Evolutionary conservation across 257 asterid genomes (phyloP).

Genomic region (Coffea eugenioides): DNA sequence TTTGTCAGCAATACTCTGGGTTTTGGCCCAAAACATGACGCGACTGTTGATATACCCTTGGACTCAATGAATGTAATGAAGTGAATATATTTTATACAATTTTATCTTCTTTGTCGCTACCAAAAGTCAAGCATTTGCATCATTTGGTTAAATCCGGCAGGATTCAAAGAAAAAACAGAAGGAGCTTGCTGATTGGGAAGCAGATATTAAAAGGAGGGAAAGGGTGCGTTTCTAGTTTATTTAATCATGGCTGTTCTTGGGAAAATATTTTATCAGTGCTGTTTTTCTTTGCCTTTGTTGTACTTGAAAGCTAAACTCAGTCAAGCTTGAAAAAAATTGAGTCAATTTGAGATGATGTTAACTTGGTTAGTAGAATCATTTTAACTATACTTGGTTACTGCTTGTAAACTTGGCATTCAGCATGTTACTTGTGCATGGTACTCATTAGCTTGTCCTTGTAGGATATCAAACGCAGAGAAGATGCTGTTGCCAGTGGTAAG

Average conservation of each 20-base stretch:
- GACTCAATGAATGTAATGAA: slow-evolving; percentile 67
- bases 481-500: slow-evolving; percentile 60
- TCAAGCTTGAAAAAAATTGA: neutral
- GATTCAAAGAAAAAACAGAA: slow-evolving; percentile 69
- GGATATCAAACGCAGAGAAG: slow-evolving; percentile 70
- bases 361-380: neutral
- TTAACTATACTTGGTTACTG: neutral
- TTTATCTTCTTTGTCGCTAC: slow-evolving; percentile 8
- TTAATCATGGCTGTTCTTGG: neutral
- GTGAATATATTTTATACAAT: slow-evolving; percentile 2
- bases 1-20: slow-evolving; percentile 84
- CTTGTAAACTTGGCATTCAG: slow-evolving; percentile 1
- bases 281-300: neutral
- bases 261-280: neutral
- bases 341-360: neutral
- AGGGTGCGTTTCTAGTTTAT: slow-evolving; percentile 48
- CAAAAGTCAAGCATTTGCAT: slow-evolving; percentile 11
- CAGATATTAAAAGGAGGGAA: slow-evolving; percentile 81
- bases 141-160: slow-evolving; percentile 41
- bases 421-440: slow-evolving; percentile 14
- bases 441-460: slow-evolving; percentile 28
- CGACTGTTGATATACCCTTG: slow-evolving; percentile 89
- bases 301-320: neutral
- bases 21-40: slow-evolving; percentile 94
- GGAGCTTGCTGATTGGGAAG: slow-evolving; percentile 86